Evolutionary conservation across 805 yeast genomes (phyloP), one percentile per base, ranked within the genome.

Genomic region (Wickerhamiella nectarea): DNA sequence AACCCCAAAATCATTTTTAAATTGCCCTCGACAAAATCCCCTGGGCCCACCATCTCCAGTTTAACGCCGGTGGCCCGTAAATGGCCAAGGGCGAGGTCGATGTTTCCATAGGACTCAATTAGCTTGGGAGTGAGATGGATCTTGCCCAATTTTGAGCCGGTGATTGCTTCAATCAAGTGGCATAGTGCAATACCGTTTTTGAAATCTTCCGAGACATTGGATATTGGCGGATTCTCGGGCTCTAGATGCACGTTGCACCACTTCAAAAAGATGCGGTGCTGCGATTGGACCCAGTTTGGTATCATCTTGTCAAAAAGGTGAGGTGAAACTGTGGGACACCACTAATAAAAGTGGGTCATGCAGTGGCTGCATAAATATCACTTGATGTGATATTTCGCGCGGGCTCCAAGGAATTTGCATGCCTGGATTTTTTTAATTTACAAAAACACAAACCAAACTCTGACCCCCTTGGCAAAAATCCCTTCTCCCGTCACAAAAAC

Each of bases 11-110:
- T 81, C 60, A 87, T 72, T 63, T 87, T 95, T 58, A 85, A 93
- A 55, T 82, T 87, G 54, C 96, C 96, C 56, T 86, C 96, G 50
- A 84, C 79, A 43, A 87, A 83, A 61, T 86, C 95, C 60, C 86
- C 95, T 12, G 96, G 65, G 3, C 68, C 68, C 26, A 64, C 61
- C 46, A 61, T 58, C 46, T 60, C 52, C 25, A 64, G 49, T 42
- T 53, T 57, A n/a, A 64, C 56, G 3, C 64, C 64, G 17, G 64
- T 41, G 15, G 56, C 57, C 41, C 58, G 55, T 40, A 64, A 60
- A 36, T 56, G 61, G 9, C 58, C 64, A 25, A 64, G 50, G 1
- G 68, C 67, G 8, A 55, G 52, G 44, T 60, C 60, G 26, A 64
- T 56, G 46, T 64, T 64, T 46, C 64, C 68, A 7, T 58, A 60